Conservation (phyloP, 2,329 filamentous ascomycete species). For the Didymellaceae sp. region DNA sequence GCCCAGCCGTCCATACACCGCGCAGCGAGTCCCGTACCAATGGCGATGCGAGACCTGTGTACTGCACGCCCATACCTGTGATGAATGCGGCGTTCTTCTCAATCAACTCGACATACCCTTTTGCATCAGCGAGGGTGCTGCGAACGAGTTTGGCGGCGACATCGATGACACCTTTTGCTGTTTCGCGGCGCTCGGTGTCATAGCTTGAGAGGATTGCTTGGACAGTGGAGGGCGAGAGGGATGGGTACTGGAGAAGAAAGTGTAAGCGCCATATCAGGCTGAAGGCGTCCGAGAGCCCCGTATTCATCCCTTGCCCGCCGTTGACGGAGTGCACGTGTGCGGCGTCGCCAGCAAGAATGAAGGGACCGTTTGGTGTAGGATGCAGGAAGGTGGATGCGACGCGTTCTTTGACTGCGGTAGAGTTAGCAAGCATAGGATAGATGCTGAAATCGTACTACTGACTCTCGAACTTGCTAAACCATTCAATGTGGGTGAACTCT, state of each 20-base stretch:
- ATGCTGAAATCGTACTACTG: slow-evolving; percentile 15
- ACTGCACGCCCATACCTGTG: slow-evolving; percentile 56
- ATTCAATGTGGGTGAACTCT: slow-evolving; percentile 55
- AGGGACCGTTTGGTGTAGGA: slow-evolving; percentile 19
- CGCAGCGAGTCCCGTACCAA: slow-evolving; percentile 43
- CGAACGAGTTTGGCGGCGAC: slow-evolving; percentile 57
- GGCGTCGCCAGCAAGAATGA: slow-evolving; percentile 28
- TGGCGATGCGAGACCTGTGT: slow-evolving; percentile 46
- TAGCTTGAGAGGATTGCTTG: slow-evolving; percentile 49
- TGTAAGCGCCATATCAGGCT: slow-evolving; percentile 25
- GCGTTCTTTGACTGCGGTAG: slow-evolving; percentile 25
- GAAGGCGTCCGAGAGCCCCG: slow-evolving; percentile 27
- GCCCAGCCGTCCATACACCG: slow-evolving; percentile 42
- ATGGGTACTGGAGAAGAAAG: slow-evolving; percentile 4
- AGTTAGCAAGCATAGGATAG: neutral
- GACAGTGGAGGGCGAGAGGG: neutral
- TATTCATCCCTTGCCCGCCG: slow-evolving; percentile 33
- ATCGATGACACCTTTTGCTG: slow-evolving; percentile 55
- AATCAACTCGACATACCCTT: slow-evolving; percentile 57
- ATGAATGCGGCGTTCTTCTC: slow-evolving; percentile 59
- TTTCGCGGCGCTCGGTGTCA: slow-evolving; percentile 53
- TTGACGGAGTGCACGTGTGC: slow-evolving; percentile 33
- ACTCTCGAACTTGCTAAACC: slow-evolving; percentile 60
- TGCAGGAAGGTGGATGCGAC: slow-evolving; percentile 23
- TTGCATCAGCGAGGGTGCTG: slow-evolving; percentile 54